phyloP scores from a whole-genome alignment of 2,329 filamentous ascomycete species.

The Sporothrix pallida region DNA sequence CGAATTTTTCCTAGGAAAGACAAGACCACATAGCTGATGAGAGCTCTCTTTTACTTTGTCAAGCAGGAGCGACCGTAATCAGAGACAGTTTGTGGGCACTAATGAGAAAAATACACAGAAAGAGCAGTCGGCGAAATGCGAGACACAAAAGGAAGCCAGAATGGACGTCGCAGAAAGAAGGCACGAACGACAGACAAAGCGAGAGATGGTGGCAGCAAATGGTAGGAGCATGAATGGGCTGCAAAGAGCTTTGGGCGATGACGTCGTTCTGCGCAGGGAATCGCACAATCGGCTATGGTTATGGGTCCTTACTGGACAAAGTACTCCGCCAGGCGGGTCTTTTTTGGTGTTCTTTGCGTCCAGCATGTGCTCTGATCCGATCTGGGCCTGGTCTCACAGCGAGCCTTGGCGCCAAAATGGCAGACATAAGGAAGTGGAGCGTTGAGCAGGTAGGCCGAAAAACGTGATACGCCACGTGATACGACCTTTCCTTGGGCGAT shows the following conservation, averaged over 20 bases:
- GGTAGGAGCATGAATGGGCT: conserved; percentile 6
- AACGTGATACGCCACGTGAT: background rate
- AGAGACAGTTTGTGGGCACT: background rate
- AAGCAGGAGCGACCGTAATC: conserved; percentile 15
- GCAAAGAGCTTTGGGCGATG: conserved; percentile 10
- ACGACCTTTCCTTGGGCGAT: background rate
- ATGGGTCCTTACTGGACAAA: conserved; percentile 17
- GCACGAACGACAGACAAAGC: background rate
- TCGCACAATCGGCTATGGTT: conserved; percentile 6
- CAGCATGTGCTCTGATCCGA: conserved; percentile 13
- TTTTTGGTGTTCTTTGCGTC: background rate
- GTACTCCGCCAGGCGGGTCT: conserved; percentile 10
- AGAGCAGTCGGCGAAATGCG: conserved; percentile 2
- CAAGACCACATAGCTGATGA: background rate
- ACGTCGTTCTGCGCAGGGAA: conserved; percentile 28
- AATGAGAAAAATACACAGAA: background rate
- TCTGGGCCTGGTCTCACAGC: background rate
- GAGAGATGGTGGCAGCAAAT: conserved; percentile 4
- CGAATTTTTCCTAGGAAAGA: background rate
- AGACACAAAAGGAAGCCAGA: background rate
- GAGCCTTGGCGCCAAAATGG: too few species aligned
- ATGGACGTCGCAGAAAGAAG: background rate
- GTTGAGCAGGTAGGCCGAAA: background rate
- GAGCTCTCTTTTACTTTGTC: conserved; percentile 6
- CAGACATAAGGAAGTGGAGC: too few species aligned